Evolutionary conservation across 352 stramenopile species (phyloP).

Genomic region (Globisporangium emineosum): DNA sequence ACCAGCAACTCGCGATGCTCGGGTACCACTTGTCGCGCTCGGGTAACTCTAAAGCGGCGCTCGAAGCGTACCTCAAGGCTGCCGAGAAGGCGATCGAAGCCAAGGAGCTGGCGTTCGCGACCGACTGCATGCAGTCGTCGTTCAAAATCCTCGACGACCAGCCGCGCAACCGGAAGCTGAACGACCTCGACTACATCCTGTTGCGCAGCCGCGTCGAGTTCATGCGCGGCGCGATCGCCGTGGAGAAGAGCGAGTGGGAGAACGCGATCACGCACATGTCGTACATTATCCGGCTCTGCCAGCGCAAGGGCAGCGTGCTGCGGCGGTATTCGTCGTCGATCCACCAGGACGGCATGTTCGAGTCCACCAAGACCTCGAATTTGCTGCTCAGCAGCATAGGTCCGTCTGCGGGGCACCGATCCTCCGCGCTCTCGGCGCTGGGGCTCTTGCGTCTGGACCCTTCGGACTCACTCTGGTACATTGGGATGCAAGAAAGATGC

Average conservation of each 20-base stretch:
- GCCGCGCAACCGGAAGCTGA: constrained; percentile 35
- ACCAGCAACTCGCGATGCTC: constrained; percentile 61
- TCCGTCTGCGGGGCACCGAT: not conserved
- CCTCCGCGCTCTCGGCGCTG: not conserved
- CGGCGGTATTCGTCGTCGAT: constrained; percentile 48
- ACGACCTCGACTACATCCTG: constrained; percentile 57
- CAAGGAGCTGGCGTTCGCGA: constrained; percentile 60
- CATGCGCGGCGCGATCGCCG: constrained; percentile 59
- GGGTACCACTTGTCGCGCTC: constrained; percentile 65
- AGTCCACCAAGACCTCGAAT: constrained; percentile 25
- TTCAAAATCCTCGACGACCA: constrained; percentile 60
- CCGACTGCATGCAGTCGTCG: constrained; percentile 75
- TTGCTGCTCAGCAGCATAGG: constrained; percentile 24
- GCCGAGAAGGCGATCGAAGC: constrained; percentile 53
- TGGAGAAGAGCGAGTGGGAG: constrained; percentile 71
- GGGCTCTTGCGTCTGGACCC: constrained; percentile 13
- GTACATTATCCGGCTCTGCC: constrained; percentile 59
- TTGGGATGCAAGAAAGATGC: constrained; percentile 30
- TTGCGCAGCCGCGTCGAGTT: constrained; percentile 72
- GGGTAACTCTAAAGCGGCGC: constrained; percentile 40
- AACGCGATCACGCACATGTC: constrained; percentile 60
- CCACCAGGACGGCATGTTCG: constrained; percentile 26
- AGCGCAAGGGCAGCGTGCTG: constrained; percentile 58
- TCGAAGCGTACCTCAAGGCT: constrained; percentile 63
- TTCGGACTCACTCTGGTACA: constrained; percentile 18